A percentile compares a stretch with the other conserved stretches of the same genome.
phyloP scores from a whole-genome alignment of 257 asterid species.

The Nicotiana tabacum region DNA sequence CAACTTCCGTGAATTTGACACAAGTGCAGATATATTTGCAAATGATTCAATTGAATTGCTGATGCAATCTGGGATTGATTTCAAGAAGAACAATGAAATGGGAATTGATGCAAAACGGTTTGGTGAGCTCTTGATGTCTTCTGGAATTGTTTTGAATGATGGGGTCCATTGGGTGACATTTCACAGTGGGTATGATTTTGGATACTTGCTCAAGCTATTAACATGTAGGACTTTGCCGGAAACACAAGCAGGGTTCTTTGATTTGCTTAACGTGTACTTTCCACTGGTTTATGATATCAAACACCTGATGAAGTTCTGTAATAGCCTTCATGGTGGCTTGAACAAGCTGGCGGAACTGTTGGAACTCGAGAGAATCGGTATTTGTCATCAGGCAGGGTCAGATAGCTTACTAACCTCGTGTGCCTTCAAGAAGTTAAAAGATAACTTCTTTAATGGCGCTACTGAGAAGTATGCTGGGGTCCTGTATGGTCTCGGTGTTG shows the following conservation, averaged over 20 bases:
- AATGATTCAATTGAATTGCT: constrained; percentile 14
- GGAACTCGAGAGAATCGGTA: constrained; percentile 11
- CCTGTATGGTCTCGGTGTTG: constrained; percentile 15
- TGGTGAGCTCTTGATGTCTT: constrained; percentile 14
- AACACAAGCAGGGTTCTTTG: constrained; percentile 9
- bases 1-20: constrained; percentile 15
- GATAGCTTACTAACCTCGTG: constrained; percentile 14
- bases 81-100: constrained; percentile 17
- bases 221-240: constrained; percentile 15
- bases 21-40: constrained; percentile 2
- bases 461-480: constrained; percentile 15
- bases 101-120: constrained; percentile 9
- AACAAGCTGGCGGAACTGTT: constrained; percentile 13
- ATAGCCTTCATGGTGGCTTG: constrained; percentile 15
- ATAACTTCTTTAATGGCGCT: constrained; percentile 12
- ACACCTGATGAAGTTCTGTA: constrained; percentile 17
- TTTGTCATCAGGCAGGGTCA: constrained; percentile 14
- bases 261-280: constrained; percentile 9
- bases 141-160: constrained; percentile 9
- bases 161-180: constrained; percentile 14
- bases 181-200: constrained; percentile 16
- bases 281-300: constrained; percentile 12
- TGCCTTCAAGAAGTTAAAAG: constrained; percentile 15
- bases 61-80: constrained; percentile 12
- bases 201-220: constrained; percentile 13